Conservation (phyloP, 2,329 filamentous ascomycete species). For the Exophiala sp. region DNA sequence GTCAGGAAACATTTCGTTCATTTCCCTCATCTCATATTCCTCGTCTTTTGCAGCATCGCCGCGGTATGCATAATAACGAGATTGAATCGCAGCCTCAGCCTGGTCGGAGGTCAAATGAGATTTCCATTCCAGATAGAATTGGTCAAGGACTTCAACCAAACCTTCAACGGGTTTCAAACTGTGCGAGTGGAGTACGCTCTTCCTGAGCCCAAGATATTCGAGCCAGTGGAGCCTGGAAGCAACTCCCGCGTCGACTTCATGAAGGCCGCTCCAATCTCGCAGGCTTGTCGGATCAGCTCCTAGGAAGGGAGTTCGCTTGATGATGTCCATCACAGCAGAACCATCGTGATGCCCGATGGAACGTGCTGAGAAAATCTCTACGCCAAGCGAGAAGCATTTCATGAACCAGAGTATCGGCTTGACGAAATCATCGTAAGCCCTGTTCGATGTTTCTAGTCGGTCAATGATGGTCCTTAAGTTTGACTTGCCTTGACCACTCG, state of each 20-base stretch:
- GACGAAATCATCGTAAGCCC: constrained; percentile 81
- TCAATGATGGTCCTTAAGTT: constrained; percentile 67
- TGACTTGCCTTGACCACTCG: constrained; percentile 34
- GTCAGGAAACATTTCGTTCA: constrained; percentile 76
- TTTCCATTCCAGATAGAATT: constrained; percentile 77
- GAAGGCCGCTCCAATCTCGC: constrained; percentile 4
- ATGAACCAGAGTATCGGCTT: constrained; percentile 74
- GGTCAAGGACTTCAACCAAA: constrained; percentile 50
- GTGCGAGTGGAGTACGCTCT: background rate
- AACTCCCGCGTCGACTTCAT: background rate
- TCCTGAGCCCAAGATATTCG: constrained; percentile 6
- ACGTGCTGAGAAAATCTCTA: constrained; percentile 34
- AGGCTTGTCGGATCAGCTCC: constrained; percentile 27
- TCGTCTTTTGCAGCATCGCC: constrained; percentile 75
- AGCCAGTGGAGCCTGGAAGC: constrained; percentile 16
- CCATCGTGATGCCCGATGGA: constrained; percentile 15
- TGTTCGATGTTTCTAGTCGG: constrained; percentile 67
- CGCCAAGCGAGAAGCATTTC: constrained; percentile 67
- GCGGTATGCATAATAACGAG: constrained; percentile 77
- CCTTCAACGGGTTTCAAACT: background rate
- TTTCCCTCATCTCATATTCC: constrained; percentile 68
- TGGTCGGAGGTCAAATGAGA: constrained; percentile 72
- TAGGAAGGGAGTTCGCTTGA: constrained; percentile 39
- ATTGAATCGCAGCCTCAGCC: constrained; percentile 67
- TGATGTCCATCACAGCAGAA: constrained; percentile 32